Evolutionary conservation across 169 alveolate species (phyloP), one percentile per base, ranked within the genome.

Genomic region (Plasmodium cynomolgi): DNA sequence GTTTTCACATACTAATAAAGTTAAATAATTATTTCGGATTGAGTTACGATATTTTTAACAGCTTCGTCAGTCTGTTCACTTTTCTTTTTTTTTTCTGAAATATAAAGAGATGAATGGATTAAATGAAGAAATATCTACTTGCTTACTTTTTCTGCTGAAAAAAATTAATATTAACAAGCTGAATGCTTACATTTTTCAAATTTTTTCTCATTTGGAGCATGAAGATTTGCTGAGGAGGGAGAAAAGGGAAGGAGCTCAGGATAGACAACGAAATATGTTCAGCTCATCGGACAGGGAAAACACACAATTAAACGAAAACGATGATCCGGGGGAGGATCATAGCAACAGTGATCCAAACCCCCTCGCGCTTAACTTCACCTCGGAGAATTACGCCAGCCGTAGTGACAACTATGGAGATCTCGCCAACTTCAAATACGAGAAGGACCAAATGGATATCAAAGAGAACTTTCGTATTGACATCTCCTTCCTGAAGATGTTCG

Each of bases 381-480:
- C 77, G 34, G 77, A 62, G n/a, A 62, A 23, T n/a, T 20, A 62
- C 34, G 9, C 3, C 33, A 81, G 15, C 9, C 23, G 17, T 26
- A 56, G 68, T 34, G 41, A 6, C 20, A 84, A 73, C 29, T 86
- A 34, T 29, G 47, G 68, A 8, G 81, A 75, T 29, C 8, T 86
- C 9, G 26, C 71, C 7, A 58, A 86, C 62, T 86, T 75, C 62
- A 74, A 75, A 29, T 47, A 50, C 20, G 85, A 75, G 68, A 86
- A 77, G 71, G 93, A 75, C 41, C 47, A 47, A n/a, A 79, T 90
- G 84, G 90, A 90, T n/a, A 74, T 90, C 29, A 90, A 90, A 33
- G 94, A 90, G 47, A 90, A 90, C 37, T 90, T 90, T 68, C 62
- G 91, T 7, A 90, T 90, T 13, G 94, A 90, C 29, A 90, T 90